These are phyloP conservation scores for Carex myosuroides DNA, from an alignment of 176 grass and related monocot species.

Conservation along the genomic window DNA sequence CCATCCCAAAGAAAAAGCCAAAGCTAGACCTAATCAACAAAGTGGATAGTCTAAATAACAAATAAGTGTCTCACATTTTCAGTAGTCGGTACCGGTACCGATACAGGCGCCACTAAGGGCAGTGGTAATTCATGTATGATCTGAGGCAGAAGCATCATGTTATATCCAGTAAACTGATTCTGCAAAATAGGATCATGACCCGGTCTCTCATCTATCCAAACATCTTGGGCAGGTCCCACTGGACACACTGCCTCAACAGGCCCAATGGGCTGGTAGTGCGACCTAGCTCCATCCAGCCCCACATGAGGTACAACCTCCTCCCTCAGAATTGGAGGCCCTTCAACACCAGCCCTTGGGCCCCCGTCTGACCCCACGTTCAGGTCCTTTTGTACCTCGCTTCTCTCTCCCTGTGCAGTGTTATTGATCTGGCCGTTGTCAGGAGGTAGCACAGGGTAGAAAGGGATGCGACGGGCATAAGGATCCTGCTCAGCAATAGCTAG, in stretches of 20 bases:
- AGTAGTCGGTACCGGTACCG: not conserved
- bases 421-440: not conserved
- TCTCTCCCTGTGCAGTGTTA: not conserved
- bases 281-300: not conserved
- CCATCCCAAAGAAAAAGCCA: not conserved
- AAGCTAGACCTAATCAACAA: not conserved
- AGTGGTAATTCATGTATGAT: slow-evolving; percentile 1
- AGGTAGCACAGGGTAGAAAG: slow-evolving; percentile 17
- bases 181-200: not conserved
- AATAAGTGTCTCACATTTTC: not conserved
- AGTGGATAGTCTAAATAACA: not conserved
- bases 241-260: not conserved
- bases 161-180: not conserved
- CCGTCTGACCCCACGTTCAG: not conserved
- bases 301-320: not conserved
- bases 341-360: not conserved
- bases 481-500: not conserved
- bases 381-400: not conserved
- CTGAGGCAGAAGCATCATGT: not conserved
- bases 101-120: not conserved
- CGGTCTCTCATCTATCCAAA: not conserved
- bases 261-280: not conserved
- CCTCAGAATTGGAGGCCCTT: not conserved
- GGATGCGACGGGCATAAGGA: not conserved
- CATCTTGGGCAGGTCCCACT: not conserved